Evolutionary conservation across 257 asterid species (phyloP), one percentile per base, ranked within the genome.

Genomic region (Solanum chilense): DNA sequence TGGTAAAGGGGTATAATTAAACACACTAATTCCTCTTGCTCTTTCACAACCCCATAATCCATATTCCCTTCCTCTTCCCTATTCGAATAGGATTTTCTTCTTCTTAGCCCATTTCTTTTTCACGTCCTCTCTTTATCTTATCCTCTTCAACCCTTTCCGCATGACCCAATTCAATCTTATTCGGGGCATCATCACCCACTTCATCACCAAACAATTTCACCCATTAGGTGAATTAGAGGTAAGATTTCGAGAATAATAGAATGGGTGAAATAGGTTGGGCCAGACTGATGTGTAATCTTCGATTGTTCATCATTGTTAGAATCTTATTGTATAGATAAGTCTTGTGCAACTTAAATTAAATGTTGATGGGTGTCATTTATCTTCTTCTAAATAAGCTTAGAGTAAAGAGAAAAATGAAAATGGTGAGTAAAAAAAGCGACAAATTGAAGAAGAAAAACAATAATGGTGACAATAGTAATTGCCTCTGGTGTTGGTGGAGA

Each of bases 31-130:
- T 89, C 94, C 29, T 92, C 91, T 66, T 92, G 89, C 86, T 77
- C 93, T 80, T 88, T 92, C 18, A 86, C 64, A 84, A 88, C 93
- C 86, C 87, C 93, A 44, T 33, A 23, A 76, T n/a, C 83, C 7
- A 2, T 76, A 7, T 41, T 76, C 83, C 47, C 23, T 25, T 86
- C 94, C 41, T 45, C 88, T 9, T 44, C 89, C 6, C 74, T 49
- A 87, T 85, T 91, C 82, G 92, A 91, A 91, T 87, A 93, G 90
- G 93, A 82, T 87, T 87, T 90, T 90, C 5, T 94, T 93, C 91
- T 91, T 95, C 92, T 91, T 92, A 5, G 88, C 92, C 90, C 96
- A 89, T 78, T 93, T 96, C 95, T 92, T 94, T 89, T 88, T 92
- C 93, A 90, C 88, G 45, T 89, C 90, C 88, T 94, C 90, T 91